Base-by-base conservation (phyloP, 1,284 basidiomycete species). In the Moesziomyces antarcticus region DNA sequence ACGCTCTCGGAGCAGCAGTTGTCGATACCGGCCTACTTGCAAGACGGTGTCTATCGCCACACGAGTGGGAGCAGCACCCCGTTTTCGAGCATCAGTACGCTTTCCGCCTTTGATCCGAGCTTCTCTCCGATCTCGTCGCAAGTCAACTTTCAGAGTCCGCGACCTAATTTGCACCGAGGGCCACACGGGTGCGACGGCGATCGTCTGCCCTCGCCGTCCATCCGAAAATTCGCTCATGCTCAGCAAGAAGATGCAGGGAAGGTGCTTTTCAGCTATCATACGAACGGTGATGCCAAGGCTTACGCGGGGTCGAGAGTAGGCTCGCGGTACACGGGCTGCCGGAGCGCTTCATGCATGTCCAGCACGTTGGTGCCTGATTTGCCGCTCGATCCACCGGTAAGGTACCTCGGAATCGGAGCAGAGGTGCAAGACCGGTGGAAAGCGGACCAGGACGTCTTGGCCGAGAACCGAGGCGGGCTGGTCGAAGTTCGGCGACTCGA, bases 401-500 rank as follows among this genome's bases (percentile, higher is more conserved):
- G 5, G 5, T 40, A 25, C 21, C 5, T n/a, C 30, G 10, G 9
- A 3, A 8, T 43, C 45, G 43, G 33, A 24, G 30, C 33, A 20
- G n/a, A 33, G 30, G 3, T 21, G 35, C 14, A 33, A 10, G 13
- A 33, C 6, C 30, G 30, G 30, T 33, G 10, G 10, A 13, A 33
- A 2, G 30, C 30, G 30, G 30, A 33, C 14, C 25, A 49, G 10
- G 55, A 64, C 10, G 47, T 64, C 5, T 50, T 64, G 4, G 37
- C 50, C 11, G 50, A 57, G 22, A 27, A 33, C 3, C n/a, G 22
- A 14, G 33, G 24, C 0, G 46, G 33, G 30, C 21, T 50, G 35
- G 53, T 64, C 16, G 55, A 53, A 20, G 37, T 57, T 2, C 49
- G 46, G 9, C 44, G 55, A 18, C 57, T 57, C 11, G 45, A 49